Conservation (phyloP, 805 yeast species). For the Candida chauliodis region DNA sequence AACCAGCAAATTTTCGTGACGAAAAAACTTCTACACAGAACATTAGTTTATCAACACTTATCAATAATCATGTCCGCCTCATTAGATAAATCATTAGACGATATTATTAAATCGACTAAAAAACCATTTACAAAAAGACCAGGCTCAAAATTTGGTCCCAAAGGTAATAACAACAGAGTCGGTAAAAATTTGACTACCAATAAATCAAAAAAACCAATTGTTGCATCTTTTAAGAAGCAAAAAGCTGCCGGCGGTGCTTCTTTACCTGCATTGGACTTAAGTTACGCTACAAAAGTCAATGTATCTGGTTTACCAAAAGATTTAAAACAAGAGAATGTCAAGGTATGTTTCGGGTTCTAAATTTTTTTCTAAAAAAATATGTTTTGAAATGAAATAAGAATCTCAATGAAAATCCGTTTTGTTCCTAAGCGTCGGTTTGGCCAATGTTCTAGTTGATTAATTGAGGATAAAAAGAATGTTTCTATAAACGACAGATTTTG, state of each 20-base stretch:
- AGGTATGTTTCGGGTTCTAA: slow-evolving; percentile 58
- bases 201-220: slow-evolving; percentile 20
- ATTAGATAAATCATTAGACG: slow-evolving; percentile 92
- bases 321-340: slow-evolving; percentile 77
- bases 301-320: slow-evolving; percentile 85
- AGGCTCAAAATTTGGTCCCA: slow-evolving; percentile 9
- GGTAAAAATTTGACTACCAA: slow-evolving; percentile 33
- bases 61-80: slow-evolving; percentile 57
- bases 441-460: slow-evolving; percentile 2
- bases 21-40: too few relatives aligned
- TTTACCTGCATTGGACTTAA: slow-evolving; percentile 33
- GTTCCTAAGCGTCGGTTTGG: neutral
- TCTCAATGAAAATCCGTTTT: slow-evolving; percentile 1
- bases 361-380: neutral
- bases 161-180: slow-evolving; percentile 27
- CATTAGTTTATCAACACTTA: too few relatives aligned
- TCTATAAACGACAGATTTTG: neutral
- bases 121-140: slow-evolving; percentile 20
- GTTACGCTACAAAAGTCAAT: slow-evolving; percentile 75
- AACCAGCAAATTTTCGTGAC: slow-evolving; percentile 1
- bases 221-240: slow-evolving; percentile 28
- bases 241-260: slow-evolving; percentile 18
- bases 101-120: slow-evolving; percentile 71
- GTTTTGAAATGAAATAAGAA: neutral
- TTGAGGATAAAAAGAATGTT: neutral